Evolutionary conservation across 2,329 filamentous ascomycete species (phyloP), one percentile per base, ranked within the genome.

Genomic region (Diaporthe citri): DNA sequence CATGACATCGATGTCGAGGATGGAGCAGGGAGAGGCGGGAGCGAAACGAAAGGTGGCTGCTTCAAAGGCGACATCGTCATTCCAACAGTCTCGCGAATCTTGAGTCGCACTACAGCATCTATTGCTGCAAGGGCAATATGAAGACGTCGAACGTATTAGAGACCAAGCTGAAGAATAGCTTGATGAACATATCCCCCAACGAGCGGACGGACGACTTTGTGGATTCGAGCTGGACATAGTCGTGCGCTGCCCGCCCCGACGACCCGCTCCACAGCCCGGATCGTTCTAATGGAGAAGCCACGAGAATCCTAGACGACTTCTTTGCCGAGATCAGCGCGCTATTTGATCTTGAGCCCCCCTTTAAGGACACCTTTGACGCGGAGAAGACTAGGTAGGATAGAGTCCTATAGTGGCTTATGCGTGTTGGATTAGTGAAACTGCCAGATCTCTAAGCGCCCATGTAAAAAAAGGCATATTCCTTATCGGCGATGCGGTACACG

Each of bases 251-350:
- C 13, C 31, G 31, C 9, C 31, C 31, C 17, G 8, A 39, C 31
- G 56, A 59, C 56, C 20, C 56, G 9, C 56, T 59, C n/a, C 56
- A 59, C 56, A 59, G 56, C 20, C 56, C 56, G 13, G 10, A 59
- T n/a, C 56, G 56, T 13, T 59, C 56, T n/a, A 22, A 22, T 36
- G 31, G 20, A 59, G 56, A 59, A 39, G 56, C 56, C 9, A 36
- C 56, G 34, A 59, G 20, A 1, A 36, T n/a, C 31, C 31, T 31
- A 36, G 10, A 59, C 17, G 56, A 59, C 22, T 12, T 56, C 52
- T 56, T 34, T 56, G 7, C 52, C 52, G 28, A 56, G 12, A 31
- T 56, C 52, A 34, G 52, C 28, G 28, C 15, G 52, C 28, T 56
- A 2, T 34, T 28, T 56, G 28, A 12, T 56, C 56, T 59, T 31